These are phyloP conservation scores for Pseudogymnoascus sp. DNA, from an alignment of 2,329 filamentous ascomycete species.

Conservation along the genomic window DNA sequence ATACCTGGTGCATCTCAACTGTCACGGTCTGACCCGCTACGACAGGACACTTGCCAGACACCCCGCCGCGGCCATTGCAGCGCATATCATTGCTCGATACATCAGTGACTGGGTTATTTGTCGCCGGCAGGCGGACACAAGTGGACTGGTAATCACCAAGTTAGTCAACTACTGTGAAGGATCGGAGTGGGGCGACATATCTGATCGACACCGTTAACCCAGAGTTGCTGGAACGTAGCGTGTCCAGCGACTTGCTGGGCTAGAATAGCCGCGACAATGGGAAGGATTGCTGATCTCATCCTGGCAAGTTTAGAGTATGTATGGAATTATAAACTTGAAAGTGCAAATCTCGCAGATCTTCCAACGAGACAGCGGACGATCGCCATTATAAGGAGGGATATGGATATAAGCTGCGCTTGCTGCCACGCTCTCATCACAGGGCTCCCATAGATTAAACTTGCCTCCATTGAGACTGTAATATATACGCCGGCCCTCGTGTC, in stretches of 20 bases:
- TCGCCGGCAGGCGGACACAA: conserved; percentile 41
- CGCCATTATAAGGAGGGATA: background rate
- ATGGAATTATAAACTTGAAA: background rate
- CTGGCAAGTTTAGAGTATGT: background rate
- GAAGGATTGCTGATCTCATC: conserved; percentile 3
- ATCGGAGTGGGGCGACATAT: background rate
- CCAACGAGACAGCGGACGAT: background rate
- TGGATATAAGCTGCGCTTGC: background rate
- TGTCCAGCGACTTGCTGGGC: conserved; percentile 32
- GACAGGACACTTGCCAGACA: conserved; percentile 38
- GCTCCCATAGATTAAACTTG: conserved; percentile 2
- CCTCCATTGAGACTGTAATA: background rate
- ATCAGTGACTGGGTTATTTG: conserved; percentile 44
- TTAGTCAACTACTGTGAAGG: background rate
- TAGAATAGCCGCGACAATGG: conserved; percentile 6
- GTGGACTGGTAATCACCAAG: background rate
- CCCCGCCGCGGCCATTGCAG: conserved; percentile 37
- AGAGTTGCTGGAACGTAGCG: conserved; percentile 43
- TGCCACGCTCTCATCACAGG: background rate
- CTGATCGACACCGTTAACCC: conserved; percentile 34
- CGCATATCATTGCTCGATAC: conserved; percentile 41
- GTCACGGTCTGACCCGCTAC: conserved; percentile 34
- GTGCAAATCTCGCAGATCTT: background rate
- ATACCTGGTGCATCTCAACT: conserved; percentile 47
- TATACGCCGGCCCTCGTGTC: background rate